Evolutionary conservation across 2,329 filamentous ascomycete genomes (phyloP).

Genomic region (Escovopsis weberi): DNA sequence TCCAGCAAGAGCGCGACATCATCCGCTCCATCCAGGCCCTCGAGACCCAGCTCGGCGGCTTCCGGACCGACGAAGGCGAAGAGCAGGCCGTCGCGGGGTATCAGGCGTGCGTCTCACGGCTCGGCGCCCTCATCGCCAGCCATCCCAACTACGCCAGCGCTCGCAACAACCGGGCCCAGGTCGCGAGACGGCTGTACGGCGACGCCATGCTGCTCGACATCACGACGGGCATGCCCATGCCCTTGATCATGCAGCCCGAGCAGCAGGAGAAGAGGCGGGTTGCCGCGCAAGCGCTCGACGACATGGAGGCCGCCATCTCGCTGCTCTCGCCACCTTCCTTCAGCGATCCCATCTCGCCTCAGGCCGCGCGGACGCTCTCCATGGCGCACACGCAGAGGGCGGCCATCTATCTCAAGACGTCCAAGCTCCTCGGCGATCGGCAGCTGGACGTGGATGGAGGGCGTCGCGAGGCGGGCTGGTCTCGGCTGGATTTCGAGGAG

Average conservation of each 20-base stretch:
- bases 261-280: slow-evolving; percentile 23
- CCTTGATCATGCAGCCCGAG: slow-evolving; percentile 25
- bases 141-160: slow-evolving; percentile 56
- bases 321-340: slow-evolving; percentile 40
- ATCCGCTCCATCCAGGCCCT: slow-evolving; percentile 38
- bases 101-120: slow-evolving; percentile 27
- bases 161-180: slow-evolving; percentile 61
- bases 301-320: slow-evolving; percentile 43
- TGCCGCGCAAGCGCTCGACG: slow-evolving; percentile 29
- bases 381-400: slow-evolving; percentile 60
- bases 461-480: slow-evolving; percentile 35
- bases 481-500: slow-evolving; percentile 42
- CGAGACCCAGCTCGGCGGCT: slow-evolving; percentile 36
- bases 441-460: slow-evolving; percentile 22
- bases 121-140: slow-evolving; percentile 41
- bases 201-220: slow-evolving; percentile 38
- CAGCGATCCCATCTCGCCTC: slow-evolving; percentile 42
- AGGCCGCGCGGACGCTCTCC: slow-evolving; percentile 50
- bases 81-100: slow-evolving; percentile 30
- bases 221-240: slow-evolving; percentile 22
- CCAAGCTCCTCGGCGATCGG: slow-evolving; percentile 30
- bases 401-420: slow-evolving; percentile 45
- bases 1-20: slow-evolving; percentile 36
- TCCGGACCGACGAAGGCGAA: slow-evolving; percentile 20
- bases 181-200: slow-evolving; percentile 45